These are phyloP conservation scores for Colletotrichum sp. DNA, from an alignment of 2,329 filamentous ascomycete species.

Conservation along the genomic window DNA sequence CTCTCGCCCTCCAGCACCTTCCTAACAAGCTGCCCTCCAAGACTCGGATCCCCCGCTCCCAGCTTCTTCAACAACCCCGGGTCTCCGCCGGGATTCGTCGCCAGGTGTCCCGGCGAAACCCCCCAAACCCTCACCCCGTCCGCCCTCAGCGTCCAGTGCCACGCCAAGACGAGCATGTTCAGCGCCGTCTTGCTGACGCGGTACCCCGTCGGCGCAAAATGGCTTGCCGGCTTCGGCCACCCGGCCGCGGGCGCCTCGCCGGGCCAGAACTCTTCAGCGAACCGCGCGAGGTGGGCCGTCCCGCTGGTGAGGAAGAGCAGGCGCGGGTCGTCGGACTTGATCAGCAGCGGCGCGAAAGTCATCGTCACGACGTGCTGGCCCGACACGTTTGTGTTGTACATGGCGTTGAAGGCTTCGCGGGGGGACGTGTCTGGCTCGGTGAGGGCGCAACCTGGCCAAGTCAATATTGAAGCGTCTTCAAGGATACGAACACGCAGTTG, in stretches of 20 bases:
- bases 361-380: conserved; percentile 43
- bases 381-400: conserved; percentile 55
- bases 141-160: conserved; percentile 18
- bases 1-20: conserved; percentile 43
- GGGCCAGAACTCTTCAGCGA: conserved; percentile 27
- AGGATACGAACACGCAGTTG: not conserved
- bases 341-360: conserved; percentile 43
- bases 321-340: conserved; percentile 46
- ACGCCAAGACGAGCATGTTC: conserved; percentile 29
- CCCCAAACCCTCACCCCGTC: conserved; percentile 46
- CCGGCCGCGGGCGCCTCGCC: conserved; percentile 34
- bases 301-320: conserved; percentile 55
- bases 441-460: not conserved
- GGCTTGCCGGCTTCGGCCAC: conserved; percentile 48
- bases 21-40: conserved; percentile 41
- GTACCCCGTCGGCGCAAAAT: conserved; percentile 35
- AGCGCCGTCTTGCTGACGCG: conserved; percentile 29
- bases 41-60: conserved; percentile 34
- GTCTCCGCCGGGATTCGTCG: conserved; percentile 39
- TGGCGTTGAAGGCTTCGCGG: conserved; percentile 46
- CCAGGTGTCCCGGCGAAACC: conserved; percentile 44
- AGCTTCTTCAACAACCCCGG: conserved; percentile 18
- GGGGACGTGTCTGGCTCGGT: conserved; percentile 1
- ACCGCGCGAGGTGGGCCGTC: conserved; percentile 40
- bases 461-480: not conserved